Evolutionary conservation across 23 red algal genomes (phyloP).

Genomic region (Gracilaria caudata): DNA sequence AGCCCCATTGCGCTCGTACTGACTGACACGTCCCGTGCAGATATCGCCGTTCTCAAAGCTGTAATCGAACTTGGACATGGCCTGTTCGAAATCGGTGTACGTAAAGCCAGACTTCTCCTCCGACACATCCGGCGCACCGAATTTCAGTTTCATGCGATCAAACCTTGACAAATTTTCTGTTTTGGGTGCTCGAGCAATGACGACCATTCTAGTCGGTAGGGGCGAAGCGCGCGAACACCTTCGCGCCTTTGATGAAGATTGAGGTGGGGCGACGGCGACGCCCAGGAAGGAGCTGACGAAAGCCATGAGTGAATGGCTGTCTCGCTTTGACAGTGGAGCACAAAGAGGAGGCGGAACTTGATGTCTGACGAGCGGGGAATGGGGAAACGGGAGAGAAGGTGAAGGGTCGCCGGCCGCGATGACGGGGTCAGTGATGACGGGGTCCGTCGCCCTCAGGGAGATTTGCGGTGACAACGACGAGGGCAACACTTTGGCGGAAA

Average conservation of each 20-base stretch:
- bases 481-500: not conserved
- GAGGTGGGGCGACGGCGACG: not conserved
- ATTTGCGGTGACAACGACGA: not conserved
- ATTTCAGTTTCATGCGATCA: conserved; percentile 80
- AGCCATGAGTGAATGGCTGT: not conserved
- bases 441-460: no score
- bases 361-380: not conserved
- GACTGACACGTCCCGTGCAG: conserved; percentile 72
- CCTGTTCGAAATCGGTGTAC: conserved; percentile 89
- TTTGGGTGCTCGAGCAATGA: conserved; percentile 21
- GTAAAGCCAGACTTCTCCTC: conserved; percentile 51
- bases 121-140: conserved; percentile 16
- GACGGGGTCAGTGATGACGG: not conserved
- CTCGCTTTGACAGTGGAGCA: not conserved
- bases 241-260: not conserved
- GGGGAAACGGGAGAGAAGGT: not conserved
- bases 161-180: conserved; percentile 70
- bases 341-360: not conserved
- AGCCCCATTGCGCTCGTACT: conserved; percentile 88
- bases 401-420: not conserved
- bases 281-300: conserved; percentile 58
- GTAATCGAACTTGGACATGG: conserved; percentile 77
- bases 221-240: not conserved
- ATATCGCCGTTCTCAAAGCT: conserved; percentile 79
- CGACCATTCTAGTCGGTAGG: conserved; percentile 37